Evolutionary conservation across 2,329 filamentous ascomycete species (phyloP), one percentile per base, ranked within the genome.

Genomic region (Eutypella sp.): DNA sequence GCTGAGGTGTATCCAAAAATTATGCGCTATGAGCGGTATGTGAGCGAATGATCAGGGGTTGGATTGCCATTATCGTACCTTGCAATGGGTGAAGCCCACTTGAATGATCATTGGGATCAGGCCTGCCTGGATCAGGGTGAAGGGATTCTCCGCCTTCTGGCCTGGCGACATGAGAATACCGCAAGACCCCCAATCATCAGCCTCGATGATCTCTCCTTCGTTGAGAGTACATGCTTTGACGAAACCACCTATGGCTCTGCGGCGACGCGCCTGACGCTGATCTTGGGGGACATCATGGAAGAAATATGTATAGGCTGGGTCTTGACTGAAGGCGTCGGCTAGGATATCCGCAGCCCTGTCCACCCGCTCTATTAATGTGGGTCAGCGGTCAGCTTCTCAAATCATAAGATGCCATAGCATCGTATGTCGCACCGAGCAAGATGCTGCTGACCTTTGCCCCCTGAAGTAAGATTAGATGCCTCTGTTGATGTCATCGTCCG

Each of bases 251-350:
- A 49, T 33, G 27, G 47, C 31, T 13, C 19, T 9, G 10, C 40
- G 29, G 9, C 45, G 42, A 18, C 19, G 41, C 1, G 25, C 16
- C 19, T 24, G 33, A 16, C 47, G 41, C 20, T 46, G 39, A 18
- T 47, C 39, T 15, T 46, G 33, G 4, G 49, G 43, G 13, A 49
- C 22, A 10, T 40, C 44, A 16, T 40, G 45, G 45, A 52, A 41
- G 8, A 52, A 47, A 29, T 47, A 49, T n/a, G 34, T 37, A 40
- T 46, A 52, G 25, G 46, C 23, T 4, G 47, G 47, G n/a, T 52
- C 49, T 18, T 46, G 33, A 15, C n/a, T 38, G 25, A 52, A 52
- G 25, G 49, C 49, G 3, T 8, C 18, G 1, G 42, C 41, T 10
- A 52, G 38, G 18, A 52, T 42, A 4, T 44, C 45, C 4, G 42